Percentiles rank a stretch among this genome's conserved stretches.
Conservation (phyloP, 2,329 filamentous ascomycete species). For the Chaetomiaceae sp. region DNA sequence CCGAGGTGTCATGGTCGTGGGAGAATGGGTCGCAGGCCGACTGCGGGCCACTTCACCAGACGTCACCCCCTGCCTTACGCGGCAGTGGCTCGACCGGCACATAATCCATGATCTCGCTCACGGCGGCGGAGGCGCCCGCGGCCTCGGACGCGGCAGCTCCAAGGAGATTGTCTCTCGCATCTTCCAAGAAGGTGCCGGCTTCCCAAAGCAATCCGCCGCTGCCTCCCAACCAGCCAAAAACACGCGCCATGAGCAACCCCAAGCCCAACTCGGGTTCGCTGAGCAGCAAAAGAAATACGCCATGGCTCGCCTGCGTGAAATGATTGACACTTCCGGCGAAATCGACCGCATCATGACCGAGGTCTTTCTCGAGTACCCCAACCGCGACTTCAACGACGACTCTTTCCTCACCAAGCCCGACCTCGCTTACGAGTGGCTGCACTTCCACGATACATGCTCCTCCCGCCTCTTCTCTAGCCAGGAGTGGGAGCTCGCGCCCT, state of each 20-base stretch:
- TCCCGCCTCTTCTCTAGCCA: conserved; percentile 75
- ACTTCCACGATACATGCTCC: conserved; percentile 85
- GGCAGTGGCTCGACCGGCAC: conserved; percentile 72
- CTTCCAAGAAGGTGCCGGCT: conserved; percentile 74
- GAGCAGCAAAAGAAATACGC: conserved; percentile 69
- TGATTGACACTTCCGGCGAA: conserved; percentile 76
- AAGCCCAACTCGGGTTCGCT: conserved; percentile 62
- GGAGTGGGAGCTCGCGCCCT: conserved; percentile 87
- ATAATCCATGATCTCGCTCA: conserved; percentile 64
- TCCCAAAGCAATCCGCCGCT: conserved; percentile 54
- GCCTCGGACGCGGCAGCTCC: conserved; percentile 64
- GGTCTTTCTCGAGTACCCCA: conserved; percentile 81
- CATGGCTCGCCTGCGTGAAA: conserved; percentile 67
- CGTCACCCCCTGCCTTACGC: conserved; percentile 53
- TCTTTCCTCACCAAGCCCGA: conserved; percentile 83
- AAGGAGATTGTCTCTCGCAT: conserved; percentile 75
- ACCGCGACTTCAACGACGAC: conserved; percentile 89
- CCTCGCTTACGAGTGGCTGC: conserved; percentile 86
- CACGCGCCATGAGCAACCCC: conserved; percentile 50
- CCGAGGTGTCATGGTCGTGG: conserved; percentile 78
- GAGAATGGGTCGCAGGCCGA: conserved; percentile 78
- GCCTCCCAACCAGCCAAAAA: conserved; percentile 37
- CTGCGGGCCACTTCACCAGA: conserved; percentile 49
- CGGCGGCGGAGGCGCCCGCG: conserved; percentile 66
- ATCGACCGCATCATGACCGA: conserved; percentile 75